Percentiles rank a stretch among this genome's conserved stretches.
These are phyloP conservation scores for Vitis riparia DNA, from an alignment of 164 flowering plant genomes.

Conservation along the genomic window DNA sequence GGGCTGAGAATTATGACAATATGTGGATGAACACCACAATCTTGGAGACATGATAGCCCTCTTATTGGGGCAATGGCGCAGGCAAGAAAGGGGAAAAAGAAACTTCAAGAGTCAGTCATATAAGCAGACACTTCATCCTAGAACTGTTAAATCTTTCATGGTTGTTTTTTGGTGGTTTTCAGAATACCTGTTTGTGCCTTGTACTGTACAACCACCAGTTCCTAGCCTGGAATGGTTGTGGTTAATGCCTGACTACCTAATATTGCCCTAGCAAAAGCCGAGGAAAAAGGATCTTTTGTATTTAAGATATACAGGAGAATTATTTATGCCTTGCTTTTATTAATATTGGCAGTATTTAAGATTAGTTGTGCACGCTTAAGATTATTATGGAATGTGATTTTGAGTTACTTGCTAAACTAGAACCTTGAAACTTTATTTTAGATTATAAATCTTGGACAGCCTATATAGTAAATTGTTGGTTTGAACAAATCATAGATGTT, in stretches of 20 bases:
- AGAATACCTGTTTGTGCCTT: background rate
- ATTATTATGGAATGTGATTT: too few species aligned
- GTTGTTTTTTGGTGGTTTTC: background rate
- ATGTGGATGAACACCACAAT: background rate
- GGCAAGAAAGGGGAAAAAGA: too few species aligned
- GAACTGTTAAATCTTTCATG: background rate
- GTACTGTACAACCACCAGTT: background rate
- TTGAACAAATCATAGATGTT: background rate
- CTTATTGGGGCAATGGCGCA: too few species aligned
- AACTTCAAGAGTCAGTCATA: too few species aligned
- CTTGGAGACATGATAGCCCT: too few species aligned
- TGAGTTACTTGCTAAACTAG: background rate
- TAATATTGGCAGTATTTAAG: background rate
- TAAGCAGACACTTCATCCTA: too few species aligned
- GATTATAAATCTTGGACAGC: background rate
- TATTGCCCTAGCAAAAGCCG: background rate
- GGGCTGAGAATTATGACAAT: background rate
- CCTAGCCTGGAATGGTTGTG: background rate
- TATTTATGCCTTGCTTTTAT: background rate
- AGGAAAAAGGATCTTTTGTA: background rate
- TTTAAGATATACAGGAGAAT: background rate
- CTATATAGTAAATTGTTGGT: background rate
- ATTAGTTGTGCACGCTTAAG: background rate
- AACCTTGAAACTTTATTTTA: background rate
- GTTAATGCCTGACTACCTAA: background rate